Conservation (phyloP, 164 flowering plant species). For the Santalum album region DNA sequence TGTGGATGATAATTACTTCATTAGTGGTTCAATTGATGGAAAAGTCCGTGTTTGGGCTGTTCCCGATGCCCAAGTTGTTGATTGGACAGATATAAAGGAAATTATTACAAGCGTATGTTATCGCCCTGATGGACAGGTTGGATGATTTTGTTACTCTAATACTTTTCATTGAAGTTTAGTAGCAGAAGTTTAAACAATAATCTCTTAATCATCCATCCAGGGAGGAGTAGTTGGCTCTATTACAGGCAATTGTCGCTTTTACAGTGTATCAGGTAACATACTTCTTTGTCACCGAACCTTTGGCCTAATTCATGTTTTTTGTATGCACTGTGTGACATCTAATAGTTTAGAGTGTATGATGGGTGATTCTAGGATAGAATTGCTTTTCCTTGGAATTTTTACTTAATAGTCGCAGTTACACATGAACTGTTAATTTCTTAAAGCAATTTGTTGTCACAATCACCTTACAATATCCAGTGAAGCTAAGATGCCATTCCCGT, state of each 20-base stretch:
- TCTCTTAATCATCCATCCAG: conserved; percentile 33
- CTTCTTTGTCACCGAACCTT: too few species aligned
- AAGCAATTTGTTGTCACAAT: too few species aligned
- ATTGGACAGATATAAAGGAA: conserved; percentile 71
- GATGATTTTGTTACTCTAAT: conserved; percentile 7
- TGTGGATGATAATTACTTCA: conserved; percentile 70
- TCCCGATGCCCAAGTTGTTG: conserved; percentile 58
- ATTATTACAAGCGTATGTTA: conserved; percentile 80
- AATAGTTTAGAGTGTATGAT: too few species aligned
- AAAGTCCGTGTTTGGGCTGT: conserved; percentile 87
- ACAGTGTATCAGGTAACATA: conserved; percentile 62
- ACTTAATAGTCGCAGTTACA: too few species aligned
- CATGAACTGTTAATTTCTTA: too few species aligned
- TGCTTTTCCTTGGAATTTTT: too few species aligned
- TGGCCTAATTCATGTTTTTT: too few species aligned
- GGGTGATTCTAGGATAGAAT: too few species aligned
- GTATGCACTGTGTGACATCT: too few species aligned
- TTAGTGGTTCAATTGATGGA: conserved; percentile 93
- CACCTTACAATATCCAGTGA: too few species aligned
- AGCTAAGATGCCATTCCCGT: too few species aligned
- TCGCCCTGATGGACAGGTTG: conserved; percentile 81
- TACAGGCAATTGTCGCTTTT: conserved; percentile 63
- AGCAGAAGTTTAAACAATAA: conserved; percentile 1
- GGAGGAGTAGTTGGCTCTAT: conserved; percentile 73
- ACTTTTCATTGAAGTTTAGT: conserved; percentile 3